Evolutionary conservation across 371 early-diverging fungal genomes (phyloP), one percentile per base, ranked within the genome.

Genomic region (Lichtheimia corymbifera): DNA sequence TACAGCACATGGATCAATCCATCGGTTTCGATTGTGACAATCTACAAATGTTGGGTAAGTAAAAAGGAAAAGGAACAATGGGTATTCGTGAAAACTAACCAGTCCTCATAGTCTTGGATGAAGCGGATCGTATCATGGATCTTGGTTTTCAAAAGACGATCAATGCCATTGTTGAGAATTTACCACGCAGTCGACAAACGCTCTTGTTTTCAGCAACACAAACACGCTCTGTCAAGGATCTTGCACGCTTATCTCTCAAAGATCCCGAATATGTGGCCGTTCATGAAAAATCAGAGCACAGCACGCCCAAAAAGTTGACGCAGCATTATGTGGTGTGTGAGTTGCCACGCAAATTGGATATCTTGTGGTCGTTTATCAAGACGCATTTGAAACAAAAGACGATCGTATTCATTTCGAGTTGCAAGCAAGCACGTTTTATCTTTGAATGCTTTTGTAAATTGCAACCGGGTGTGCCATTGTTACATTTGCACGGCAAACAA

Each of bases 1-100:
- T 98, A 67, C 98, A 99, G 72, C 96, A 98, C 66, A 96, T 98
- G 94, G 95, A 97, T 79, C 91, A 97, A 71, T 95, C 97, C 3
- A 90, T 88, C 22, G 92, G 93, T 24, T 97, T 96, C 63, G 88
- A 86, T 61, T 93, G 93, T 69, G 87, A 88, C 59, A 86, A 93
- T 64, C 63, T 98, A 59, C 89, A 95, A 73, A 64, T 94, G 22
- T 75, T 98, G 55, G 87, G 86, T 86, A 74, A 15, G 72, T 64
- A 22, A 41, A 28, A 18, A 11, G 13, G n/a, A 15, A 41, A 35
- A 22, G 0, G n/a, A 5, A 13, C 13, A 55, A n/a, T 17, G 28
- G 5, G 30, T 4, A 15, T 13, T n/a, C 30, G 24, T 18, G 50
- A 14, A 30, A 41, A 22, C 27, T 7, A 15, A 20, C 12, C n/a